Evolutionary conservation across 306 rosid genomes (phyloP).

Genomic region (Glycine latifolia): DNA sequence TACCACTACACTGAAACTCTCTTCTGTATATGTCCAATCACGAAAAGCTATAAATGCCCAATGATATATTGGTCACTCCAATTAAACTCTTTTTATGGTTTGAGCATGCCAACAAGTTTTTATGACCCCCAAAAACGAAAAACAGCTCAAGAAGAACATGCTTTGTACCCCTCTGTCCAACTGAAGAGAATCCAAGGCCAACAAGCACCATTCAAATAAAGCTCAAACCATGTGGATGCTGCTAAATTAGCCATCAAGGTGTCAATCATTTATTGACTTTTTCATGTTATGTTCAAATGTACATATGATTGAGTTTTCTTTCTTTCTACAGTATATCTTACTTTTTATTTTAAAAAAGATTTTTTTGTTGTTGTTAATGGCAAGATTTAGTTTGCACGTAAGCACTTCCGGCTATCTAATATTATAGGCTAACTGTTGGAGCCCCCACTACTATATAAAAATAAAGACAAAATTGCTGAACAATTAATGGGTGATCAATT

Average conservation of each 20-base stretch:
- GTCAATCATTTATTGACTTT: slow-evolving; percentile 4
- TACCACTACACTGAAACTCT: not conserved
- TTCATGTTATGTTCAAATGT: not conserved
- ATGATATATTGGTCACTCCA: slow-evolving; percentile 10
- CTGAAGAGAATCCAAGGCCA: not conserved
- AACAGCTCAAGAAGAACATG: slow-evolving; percentile 13
- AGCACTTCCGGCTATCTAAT: not conserved
- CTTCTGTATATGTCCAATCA: not conserved
- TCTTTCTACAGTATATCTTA: too few relatives aligned
- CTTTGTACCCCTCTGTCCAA: not conserved
- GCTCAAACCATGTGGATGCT: slow-evolving; percentile 30
- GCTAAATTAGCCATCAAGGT: not conserved
- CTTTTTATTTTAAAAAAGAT: too few relatives aligned
- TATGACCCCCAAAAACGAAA: slow-evolving; percentile 7
- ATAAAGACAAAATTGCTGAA: not conserved
- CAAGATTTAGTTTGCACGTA: not conserved
- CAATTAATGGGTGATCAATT: not conserved
- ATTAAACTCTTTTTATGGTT: not conserved
- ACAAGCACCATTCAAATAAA: slow-evolving; percentile 15
- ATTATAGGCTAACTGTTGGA: not conserved
- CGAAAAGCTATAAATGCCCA: not conserved
- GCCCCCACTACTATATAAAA: not conserved
- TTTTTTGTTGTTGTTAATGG: not conserved
- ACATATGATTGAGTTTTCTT: not conserved
- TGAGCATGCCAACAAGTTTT: slow-evolving; percentile 8